phyloP scores from a whole-genome alignment of 305 asterid species.

The Ajuga reptans region DNA sequence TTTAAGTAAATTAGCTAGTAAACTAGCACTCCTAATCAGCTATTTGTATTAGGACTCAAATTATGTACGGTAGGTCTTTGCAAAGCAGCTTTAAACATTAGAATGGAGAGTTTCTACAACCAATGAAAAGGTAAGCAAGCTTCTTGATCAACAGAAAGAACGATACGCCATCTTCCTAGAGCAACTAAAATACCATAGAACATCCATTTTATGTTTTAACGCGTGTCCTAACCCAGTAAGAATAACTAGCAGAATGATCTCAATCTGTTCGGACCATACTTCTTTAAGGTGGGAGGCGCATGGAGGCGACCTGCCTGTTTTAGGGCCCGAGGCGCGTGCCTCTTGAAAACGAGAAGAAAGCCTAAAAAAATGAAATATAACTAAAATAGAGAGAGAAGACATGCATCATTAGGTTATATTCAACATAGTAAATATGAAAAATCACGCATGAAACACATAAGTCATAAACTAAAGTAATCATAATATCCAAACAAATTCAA shows the following conservation, averaged over 20 bases:
- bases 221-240: background rate
- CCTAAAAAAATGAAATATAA: too few species aligned
- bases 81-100: slow-evolving; percentile 5
- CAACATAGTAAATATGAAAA: too few species aligned
- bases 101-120: background rate
- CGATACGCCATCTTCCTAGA: background rate
- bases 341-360: too few species aligned
- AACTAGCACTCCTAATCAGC: background rate
- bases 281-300: too few species aligned
- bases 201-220: background rate
- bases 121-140: background rate
- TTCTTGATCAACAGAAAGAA: background rate
- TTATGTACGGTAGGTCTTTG: background rate
- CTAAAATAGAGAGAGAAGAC: too few species aligned
- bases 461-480: too few species aligned
- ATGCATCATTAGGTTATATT: too few species aligned
- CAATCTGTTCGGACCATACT: too few species aligned
- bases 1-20: background rate
- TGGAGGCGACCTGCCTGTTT: too few species aligned
- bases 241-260: background rate
- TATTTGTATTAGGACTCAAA: background rate
- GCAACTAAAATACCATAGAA: background rate
- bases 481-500: too few species aligned
- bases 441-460: too few species aligned
- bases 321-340: too few species aligned